Percentiles rank a stretch among this genome's conserved stretches.
Conservation (phyloP, 2,329 filamentous ascomycete species). For the Colletotrichum cereale region DNA sequence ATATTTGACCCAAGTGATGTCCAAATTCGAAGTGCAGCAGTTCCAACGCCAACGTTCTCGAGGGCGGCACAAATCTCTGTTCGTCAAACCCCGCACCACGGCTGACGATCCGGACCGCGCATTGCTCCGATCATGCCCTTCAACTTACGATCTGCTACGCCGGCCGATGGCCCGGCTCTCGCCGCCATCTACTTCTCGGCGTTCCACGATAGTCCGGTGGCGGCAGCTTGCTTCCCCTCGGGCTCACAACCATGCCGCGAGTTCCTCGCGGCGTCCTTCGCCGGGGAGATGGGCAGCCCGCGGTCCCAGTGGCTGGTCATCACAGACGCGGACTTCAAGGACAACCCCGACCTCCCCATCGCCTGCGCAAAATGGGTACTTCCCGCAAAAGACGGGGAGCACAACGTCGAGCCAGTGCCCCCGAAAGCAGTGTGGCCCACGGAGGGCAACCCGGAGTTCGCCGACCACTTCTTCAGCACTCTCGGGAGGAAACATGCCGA, state of each 20-base stretch:
- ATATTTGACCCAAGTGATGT: not conserved
- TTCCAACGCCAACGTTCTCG: not conserved
- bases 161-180: constrained; percentile 56
- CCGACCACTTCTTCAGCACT: constrained; percentile 55
- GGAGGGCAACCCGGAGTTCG: constrained; percentile 52
- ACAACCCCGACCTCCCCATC: constrained; percentile 47
- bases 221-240: constrained; percentile 53
- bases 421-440: constrained; percentile 52
- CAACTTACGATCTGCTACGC: constrained; percentile 53
- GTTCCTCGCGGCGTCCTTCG: constrained; percentile 52
- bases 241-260: constrained; percentile 42
- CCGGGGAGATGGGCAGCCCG: constrained; percentile 56
- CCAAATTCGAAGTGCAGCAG: no score
- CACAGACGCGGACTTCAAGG: constrained; percentile 47
- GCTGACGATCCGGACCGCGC: accelerated
- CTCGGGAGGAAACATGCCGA: constrained; percentile 51
- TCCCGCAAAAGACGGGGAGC: constrained; percentile 44
- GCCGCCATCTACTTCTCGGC: constrained; percentile 59
- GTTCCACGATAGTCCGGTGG: constrained; percentile 56
- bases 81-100: not conserved
- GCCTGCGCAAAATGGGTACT: constrained; percentile 63
- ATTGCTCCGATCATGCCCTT: constrained; percentile 41
- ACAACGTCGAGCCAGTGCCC: constrained; percentile 43
- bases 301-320: constrained; percentile 56
- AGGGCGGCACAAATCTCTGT: no score